Evolutionary conservation across 2,329 filamentous ascomycete genomes (phyloP), one percentile per base, ranked within the genome.

Genomic region (Xylariales sp.): DNA sequence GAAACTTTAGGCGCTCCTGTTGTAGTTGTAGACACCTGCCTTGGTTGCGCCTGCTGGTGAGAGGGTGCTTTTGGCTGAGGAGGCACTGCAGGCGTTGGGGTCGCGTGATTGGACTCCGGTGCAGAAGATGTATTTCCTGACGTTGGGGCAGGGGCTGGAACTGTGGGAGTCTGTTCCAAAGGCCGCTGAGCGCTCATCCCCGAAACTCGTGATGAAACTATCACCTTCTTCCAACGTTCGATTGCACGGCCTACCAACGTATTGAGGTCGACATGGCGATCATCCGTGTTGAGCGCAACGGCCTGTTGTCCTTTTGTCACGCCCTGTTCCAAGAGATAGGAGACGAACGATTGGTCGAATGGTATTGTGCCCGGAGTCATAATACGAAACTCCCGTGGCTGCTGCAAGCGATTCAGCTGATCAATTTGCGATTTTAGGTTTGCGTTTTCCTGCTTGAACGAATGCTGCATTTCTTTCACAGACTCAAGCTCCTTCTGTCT

Each of bases 191-290:
- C 63, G 33, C 59, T 59, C 60, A 80, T 66, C 14, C 74, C 72
- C 13, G 60, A 55, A 5, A 60, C 61, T 28, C 75, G 66, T 3
- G 69, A 63, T 5, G 74, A 69, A n/a, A 67, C 61, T 11, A 83
- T 72, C 13, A 82, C 75, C 5, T 61, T 65, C 57, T 79, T 83
- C 79, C 79, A 83, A 20, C 76, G 66, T 29, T 75, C 70, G 40
- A 83, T 79, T 3, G 71, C 70, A n/a, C 65, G 62, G 6, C 72
- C 60, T 5, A 81, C 68, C 25, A 77, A 52, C 0, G 68, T 67
- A 42, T 65, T 64, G 1, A 81, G 54, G 43, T 80, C 76, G 5
- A 69, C 45, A 36, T 76, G 67, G 2, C 67, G 63, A 48, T 81
- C 75, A 23, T 74, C 65, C 2, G 74, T 37, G 28, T 62, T 64